Base-by-base conservation (phyloP, 306 rosid species). In the Casuarina equisetifolia region DNA sequence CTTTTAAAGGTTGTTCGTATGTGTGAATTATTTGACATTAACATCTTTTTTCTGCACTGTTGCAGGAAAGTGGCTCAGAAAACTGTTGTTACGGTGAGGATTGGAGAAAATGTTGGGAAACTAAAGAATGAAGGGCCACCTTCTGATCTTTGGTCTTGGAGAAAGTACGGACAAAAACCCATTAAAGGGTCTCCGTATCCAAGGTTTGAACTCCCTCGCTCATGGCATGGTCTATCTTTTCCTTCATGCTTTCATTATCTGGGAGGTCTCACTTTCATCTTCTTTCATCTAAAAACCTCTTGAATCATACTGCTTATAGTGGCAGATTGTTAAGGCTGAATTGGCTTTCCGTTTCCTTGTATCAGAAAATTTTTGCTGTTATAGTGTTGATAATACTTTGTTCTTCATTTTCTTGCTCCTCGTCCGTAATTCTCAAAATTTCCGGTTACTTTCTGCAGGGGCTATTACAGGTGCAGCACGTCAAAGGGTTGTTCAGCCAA, bases 161-260 rank as follows among this genome's bases (percentile, higher is more conserved):
- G 98, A 81, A 94, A 91, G 85, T 94, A 94, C 88, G 98, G 98
- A 72, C 98, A 94, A 59, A 94, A 94, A 54, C 97, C 98, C 19
- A 94, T 94, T 63, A 94, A 94, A 69, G 98, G 98, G 49, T 91
- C 98, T 80, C 97, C 98, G 76, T 84, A 89, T 86, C 98, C 98
- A 80, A 90, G 98, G 98, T 93, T 76, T 73, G 49, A 76, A 53
- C 78, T 76, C 59, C 70, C 58, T 66, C 52, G 52, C n/a, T 32
- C 44, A 5, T 69, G 48, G 71, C 39, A 43, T 55, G 52, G 2
- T 16, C 44, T 64, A 43, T 73, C 82, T 67, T 73, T 69, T 66
- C 10, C 72, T 48, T 64, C 71, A 20, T 45, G 44, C 50, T 82
- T 76, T 76, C 2, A 9, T 45, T n/a, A 55, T 55, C 62, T 19